Conservation (phyloP, 164 flowering plant species). For the Paratinospora sagittata region DNA sequence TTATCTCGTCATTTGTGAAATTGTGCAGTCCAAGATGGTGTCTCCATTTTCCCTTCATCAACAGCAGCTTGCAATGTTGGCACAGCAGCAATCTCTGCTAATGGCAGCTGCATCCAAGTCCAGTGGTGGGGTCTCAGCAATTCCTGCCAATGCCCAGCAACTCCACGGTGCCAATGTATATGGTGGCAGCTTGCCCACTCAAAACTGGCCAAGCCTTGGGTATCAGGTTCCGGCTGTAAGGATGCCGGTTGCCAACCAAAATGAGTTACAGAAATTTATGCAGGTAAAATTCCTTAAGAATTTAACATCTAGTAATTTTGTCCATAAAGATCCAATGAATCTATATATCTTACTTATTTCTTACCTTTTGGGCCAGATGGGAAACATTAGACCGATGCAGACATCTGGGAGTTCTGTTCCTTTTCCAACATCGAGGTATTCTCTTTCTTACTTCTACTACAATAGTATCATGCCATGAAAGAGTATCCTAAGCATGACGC, state of each 20-base stretch:
- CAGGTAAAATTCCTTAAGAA: conserved; percentile 35
- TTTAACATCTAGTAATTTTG: background rate
- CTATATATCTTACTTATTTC: background rate
- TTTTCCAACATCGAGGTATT: conserved; percentile 52
- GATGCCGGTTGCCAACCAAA: conserved; percentile 37
- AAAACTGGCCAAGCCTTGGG: conserved; percentile 57
- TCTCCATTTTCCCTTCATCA: no score
- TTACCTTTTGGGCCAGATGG: conserved; percentile 31
- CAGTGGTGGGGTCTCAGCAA: no score
- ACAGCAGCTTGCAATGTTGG: no score
- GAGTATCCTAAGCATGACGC: no score
- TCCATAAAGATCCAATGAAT: background rate
- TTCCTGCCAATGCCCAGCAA: no score
- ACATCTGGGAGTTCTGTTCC: conserved; percentile 34
- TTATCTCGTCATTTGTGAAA: background rate
- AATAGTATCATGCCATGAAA: background rate
- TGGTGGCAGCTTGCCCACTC: conserved; percentile 27
- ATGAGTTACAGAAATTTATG: conserved; percentile 38
- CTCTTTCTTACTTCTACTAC: background rate
- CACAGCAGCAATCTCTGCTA: no score
- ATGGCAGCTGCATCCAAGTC: no score
- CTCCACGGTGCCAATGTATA: conserved; percentile 33
- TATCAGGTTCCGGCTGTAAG: conserved; percentile 58
- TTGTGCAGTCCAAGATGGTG: conserved; percentile 71
- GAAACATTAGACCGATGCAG: conserved; percentile 26